Percentiles rank a stretch among this genome's conserved stretches.
phyloP scores from a whole-genome alignment of 1,284 basidiomycete species.

The Caloboletus firmus region DNA sequence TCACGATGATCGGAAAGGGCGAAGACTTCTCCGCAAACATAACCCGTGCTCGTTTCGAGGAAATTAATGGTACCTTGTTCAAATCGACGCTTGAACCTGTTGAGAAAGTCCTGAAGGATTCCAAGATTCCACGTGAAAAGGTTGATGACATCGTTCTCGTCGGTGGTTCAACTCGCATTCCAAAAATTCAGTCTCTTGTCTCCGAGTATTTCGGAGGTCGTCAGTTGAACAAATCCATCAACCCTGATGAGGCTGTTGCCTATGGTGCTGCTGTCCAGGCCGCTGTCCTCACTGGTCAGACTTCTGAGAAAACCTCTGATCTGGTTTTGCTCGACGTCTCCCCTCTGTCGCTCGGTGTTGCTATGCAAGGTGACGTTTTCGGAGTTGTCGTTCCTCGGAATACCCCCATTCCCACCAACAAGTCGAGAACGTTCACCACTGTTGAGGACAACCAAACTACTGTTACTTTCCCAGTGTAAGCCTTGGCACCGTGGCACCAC shows the following conservation, averaged over 20 bases:
- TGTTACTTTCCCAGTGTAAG: conserved; percentile 94
- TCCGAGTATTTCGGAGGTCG: conserved; percentile 98
- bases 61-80: conserved; percentile 94
- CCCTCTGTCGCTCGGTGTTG: conserved; percentile 95
- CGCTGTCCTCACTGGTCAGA: conserved; percentile 93
- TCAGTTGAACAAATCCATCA: conserved; percentile 98
- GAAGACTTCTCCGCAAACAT: conserved; percentile 96
- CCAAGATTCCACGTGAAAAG: conserved; percentile 96
- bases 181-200: conserved; percentile 97
- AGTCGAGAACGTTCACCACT: conserved; percentile 94
- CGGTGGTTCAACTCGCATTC: conserved; percentile 99
- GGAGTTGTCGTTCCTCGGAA: conserved; percentile 96
- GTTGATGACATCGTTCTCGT: conserved; percentile 99
- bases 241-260: conserved; percentile 93
- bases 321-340: conserved; percentile 95
- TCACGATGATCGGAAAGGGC: conserved; percentile 46
- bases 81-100: conserved; percentile 98
- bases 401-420: conserved; percentile 97
- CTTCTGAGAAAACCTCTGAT: conserved; percentile 94
- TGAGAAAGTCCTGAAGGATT: conserved; percentile 98
- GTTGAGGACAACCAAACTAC: conserved; percentile 99
- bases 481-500: conserved; percentile 4
- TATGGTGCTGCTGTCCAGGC: conserved; percentile 98
- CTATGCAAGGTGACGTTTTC: conserved; percentile 98
- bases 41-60: conserved; percentile 99